Percentiles rank a stretch among this genome's conserved stretches.
Evolutionary conservation across 345 rosid genomes (phyloP).

Genomic region (Citropsis articulata): DNA sequence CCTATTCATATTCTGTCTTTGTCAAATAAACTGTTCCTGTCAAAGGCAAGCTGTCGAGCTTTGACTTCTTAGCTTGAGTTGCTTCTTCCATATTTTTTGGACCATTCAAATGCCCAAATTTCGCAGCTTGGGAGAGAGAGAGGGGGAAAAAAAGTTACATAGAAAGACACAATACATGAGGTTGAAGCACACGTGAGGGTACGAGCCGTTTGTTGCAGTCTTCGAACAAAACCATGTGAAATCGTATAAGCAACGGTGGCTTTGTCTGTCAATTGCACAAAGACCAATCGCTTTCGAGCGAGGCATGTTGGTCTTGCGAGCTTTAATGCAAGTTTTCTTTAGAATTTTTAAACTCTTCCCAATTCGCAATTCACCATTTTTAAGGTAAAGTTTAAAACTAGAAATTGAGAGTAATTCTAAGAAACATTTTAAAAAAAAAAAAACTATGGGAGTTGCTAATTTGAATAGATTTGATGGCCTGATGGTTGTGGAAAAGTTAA

Average conservation of each 20-base stretch:
- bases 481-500: neutral
- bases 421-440: neutral
- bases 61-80: neutral
- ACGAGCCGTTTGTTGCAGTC: conserved; percentile 20
- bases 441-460: neutral
- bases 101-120: conserved; percentile 4
- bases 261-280: conserved; percentile 19
- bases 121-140: neutral
- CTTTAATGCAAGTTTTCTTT: neutral
- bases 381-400: neutral
- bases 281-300: conserved; percentile 25
- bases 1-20: conserved; percentile 1
- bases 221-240: conserved; percentile 35
- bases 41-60: neutral
- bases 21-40: neutral
- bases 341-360: neutral
- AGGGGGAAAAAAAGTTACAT: neutral
- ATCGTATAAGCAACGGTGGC: conserved; percentile 17
- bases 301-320: conserved; percentile 33
- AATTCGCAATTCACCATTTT: neutral
- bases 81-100: neutral
- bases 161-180: neutral
- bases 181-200: conserved; percentile 17
- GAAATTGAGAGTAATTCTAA: neutral
- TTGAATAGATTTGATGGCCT: neutral